These are phyloP conservation scores for Aureococcus anophagefferens DNA, from an alignment of 108 stramenopile species.

Conservation along the genomic window DNA sequence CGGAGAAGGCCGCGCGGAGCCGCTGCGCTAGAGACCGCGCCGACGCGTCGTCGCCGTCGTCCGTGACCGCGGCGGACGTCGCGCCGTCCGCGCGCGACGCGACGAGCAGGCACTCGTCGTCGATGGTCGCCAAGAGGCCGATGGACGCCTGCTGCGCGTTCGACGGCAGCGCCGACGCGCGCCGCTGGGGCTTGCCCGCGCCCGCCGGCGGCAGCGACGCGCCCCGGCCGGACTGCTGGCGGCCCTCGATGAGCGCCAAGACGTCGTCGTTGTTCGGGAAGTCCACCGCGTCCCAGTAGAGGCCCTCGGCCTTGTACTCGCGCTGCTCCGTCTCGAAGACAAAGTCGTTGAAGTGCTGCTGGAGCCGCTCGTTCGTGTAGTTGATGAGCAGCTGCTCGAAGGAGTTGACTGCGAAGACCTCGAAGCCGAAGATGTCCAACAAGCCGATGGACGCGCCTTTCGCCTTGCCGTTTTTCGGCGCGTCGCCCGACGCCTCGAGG, in stretches of 20 bases:
- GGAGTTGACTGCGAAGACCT: conserved; percentile 67
- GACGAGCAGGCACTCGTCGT: conserved; percentile 63
- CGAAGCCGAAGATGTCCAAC: conserved; percentile 98
- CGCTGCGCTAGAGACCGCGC: not conserved
- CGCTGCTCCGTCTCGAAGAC: conserved; percentile 96
- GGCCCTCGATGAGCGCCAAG: conserved; percentile 88
- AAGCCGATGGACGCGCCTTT: conserved; percentile 73
- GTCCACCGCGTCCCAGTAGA: conserved; percentile 70
- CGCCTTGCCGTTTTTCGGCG: not conserved
- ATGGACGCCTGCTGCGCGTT: conserved; percentile 27
- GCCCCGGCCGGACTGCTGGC: not conserved
- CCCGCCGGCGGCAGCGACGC: too few species aligned
- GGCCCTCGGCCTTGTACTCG: conserved; percentile 87
- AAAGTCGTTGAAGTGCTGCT: conserved; percentile 99
- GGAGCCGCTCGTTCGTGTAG: conserved; percentile 98
- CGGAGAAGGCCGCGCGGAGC: not conserved
- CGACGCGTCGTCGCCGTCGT: not conserved
- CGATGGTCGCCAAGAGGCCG: conserved; percentile 79
- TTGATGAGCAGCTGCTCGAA: conserved; percentile 97
- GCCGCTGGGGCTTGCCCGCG: not conserved
- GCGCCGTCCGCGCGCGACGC: not conserved
- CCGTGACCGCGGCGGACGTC: not conserved
- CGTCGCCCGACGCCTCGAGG: conserved; percentile 24
- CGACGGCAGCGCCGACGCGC: not conserved
- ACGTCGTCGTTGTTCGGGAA: conserved; percentile 98